Evolutionary conservation across 257 asterid species (phyloP), one percentile per base, ranked within the genome.

Genomic region (Gynochthodes officinalis): DNA sequence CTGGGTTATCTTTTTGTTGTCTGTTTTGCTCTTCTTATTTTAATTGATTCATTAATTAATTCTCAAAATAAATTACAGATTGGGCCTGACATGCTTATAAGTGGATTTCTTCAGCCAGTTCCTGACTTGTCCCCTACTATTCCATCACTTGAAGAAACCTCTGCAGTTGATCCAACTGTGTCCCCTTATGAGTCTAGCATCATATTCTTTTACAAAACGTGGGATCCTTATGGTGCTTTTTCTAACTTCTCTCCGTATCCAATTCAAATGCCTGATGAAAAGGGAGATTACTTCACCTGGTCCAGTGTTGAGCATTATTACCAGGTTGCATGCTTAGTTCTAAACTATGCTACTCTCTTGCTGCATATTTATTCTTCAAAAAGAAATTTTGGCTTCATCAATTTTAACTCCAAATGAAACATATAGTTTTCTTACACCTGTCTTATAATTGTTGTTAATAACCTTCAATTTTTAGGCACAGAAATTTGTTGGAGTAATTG

Each of bases 161-260:
- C 88, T 63, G 91, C 82, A 28, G 90, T 95, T 59, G 98, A 91
- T 82, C 98, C 97, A 25, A 72, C 87, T 12, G 91, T 95, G 69
- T 95, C 96, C 78, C 97, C 94, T 21, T 90, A 83, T 66, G 98
- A 95, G 76, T 85, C 99, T 40, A 88, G 82, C 80, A 87, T 95
- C 80, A 95, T 89, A 84, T 89, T 89, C 87, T 92, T 95, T 75
- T 92, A 89, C 70, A 95, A 95, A 75, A 89, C 98, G 23, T 95
- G 99, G 99, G 99, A 95, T 79, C 96, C 92, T 65, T 89, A 90
- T 25, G 98, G 99, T 72, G 92, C 95, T 49, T 89, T 95, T 81
- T 95, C 99, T 75, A 95, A 95, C 86, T 95, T 95, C 81, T 95
- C 97, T 50, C 87, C 83, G 76, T 96, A 92, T 84, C 95, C 96